Conservation (phyloP, 2,329 filamentous ascomycete species). For the Aspergillus spinulosporus region DNA sequence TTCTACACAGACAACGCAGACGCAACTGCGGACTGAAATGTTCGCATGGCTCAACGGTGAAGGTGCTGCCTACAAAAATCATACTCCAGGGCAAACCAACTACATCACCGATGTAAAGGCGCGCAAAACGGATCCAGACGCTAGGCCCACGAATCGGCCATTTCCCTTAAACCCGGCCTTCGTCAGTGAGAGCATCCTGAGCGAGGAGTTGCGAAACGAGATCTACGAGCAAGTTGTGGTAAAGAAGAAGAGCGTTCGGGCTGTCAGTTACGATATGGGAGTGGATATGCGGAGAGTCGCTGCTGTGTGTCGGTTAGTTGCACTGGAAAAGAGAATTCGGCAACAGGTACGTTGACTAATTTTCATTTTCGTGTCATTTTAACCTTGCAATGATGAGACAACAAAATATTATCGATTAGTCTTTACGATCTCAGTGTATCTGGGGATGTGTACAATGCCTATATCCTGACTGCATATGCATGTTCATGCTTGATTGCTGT, state of each 20-base stretch:
- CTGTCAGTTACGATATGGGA: constrained; percentile 72
- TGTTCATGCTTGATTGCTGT: constrained; percentile 1
- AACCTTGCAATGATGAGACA: constrained; percentile 63
- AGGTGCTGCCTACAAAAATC: constrained; percentile 34
- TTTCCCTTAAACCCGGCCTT: constrained; percentile 76
- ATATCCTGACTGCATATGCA: constrained; percentile 27
- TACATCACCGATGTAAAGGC: constrained; percentile 29
- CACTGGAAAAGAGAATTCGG: constrained; percentile 77
- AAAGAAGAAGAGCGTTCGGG: constrained; percentile 69
- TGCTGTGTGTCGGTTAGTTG: constrained; percentile 81
- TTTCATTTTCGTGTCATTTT: constrained; percentile 2
- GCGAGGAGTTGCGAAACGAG: constrained; percentile 68
- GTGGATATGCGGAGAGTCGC: constrained; percentile 82
- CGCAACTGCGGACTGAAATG: constrained; percentile 56
- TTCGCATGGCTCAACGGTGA: constrained; percentile 57
- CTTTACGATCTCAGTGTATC: constrained; percentile 77
- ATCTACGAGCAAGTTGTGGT: constrained; percentile 70
- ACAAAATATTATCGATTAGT: constrained; percentile 91
- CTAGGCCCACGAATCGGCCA: constrained; percentile 48
- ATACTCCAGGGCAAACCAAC: constrained; percentile 35
- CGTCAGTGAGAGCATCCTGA: constrained; percentile 69
- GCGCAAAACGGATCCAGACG: background rate
- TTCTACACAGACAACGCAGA: constrained; percentile 40
- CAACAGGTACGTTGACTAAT: constrained; percentile 63
- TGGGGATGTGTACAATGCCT: constrained; percentile 63